Evolutionary conservation across 1,139 yeast genomes (phyloP).

Genomic region (Kodamaea sp.): DNA sequence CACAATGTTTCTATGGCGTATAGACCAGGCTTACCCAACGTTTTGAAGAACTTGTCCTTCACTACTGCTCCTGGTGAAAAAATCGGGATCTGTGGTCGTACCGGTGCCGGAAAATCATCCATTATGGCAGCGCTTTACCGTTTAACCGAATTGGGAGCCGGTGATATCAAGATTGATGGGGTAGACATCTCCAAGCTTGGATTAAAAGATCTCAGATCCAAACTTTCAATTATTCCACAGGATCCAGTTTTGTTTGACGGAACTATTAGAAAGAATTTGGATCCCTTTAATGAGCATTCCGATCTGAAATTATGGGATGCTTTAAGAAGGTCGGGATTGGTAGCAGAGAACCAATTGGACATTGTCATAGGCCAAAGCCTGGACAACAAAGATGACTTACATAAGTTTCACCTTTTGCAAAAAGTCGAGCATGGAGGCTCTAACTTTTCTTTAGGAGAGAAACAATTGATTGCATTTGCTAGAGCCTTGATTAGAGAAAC

Average conservation of each 20-base stretch:
- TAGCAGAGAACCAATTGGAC: slow-evolving; percentile 39
- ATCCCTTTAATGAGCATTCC: slow-evolving; percentile 55
- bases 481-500: slow-evolving; percentile 71
- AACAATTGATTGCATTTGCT: slow-evolving; percentile 70
- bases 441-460: slow-evolving; percentile 76
- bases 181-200: slow-evolving; percentile 59
- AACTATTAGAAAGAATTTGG: slow-evolving; percentile 62
- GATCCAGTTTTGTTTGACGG: slow-evolving; percentile 75
- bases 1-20: slow-evolving; percentile 63
- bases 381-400: slow-evolving; percentile 9
- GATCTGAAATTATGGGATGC: slow-evolving; percentile 56
- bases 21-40: slow-evolving; percentile 74
- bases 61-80: slow-evolving; percentile 55
- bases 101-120: slow-evolving; percentile 79
- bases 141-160: slow-evolving; percentile 55
- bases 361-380: slow-evolving; percentile 21
- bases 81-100: slow-evolving; percentile 76
- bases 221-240: slow-evolving; percentile 71
- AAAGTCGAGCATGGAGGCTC: slow-evolving; percentile 68
- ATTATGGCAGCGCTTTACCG: slow-evolving; percentile 67
- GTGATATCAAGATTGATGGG: slow-evolving; percentile 58
- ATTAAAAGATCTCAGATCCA: slow-evolving; percentile 54
- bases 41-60: slow-evolving; percentile 55
- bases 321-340: slow-evolving; percentile 61
- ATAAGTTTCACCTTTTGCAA: slow-evolving; percentile 48